Evolutionary conservation across 805 yeast genomes (phyloP).

Genomic region (Ogataea naganishii): DNA sequence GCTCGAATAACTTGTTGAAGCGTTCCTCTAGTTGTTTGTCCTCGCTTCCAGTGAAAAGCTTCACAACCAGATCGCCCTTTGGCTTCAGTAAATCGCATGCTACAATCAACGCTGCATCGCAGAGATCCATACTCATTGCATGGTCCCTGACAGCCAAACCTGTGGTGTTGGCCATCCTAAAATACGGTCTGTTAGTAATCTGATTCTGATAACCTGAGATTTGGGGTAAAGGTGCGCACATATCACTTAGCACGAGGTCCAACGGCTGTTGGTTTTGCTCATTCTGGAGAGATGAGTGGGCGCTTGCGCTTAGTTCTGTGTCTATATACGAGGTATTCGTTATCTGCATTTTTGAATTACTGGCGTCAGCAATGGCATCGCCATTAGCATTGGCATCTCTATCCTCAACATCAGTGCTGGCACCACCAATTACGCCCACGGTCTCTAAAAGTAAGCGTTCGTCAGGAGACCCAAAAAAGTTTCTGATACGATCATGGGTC

Average conservation of each 20-base stretch:
- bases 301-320: too few species aligned
- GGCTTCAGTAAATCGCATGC: constrained; percentile 62
- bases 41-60: constrained; percentile 77
- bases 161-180: constrained; percentile 90
- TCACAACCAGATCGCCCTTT: constrained; percentile 72
- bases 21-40: constrained; percentile 56
- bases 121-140: constrained; percentile 75
- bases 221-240: constrained; percentile 65
- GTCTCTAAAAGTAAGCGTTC: too few species aligned
- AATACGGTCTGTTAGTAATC: constrained; percentile 70
- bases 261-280: constrained; percentile 29
- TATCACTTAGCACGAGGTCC: constrained; percentile 70
- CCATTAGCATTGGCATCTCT: too few species aligned
- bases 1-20: constrained; percentile 47
- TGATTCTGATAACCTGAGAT: constrained; percentile 42
- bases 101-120: constrained; percentile 82
- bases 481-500: constrained; percentile 50
- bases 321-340: too few species aligned
- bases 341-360: too few species aligned
- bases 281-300: too few species aligned
- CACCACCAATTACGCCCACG: too few species aligned
- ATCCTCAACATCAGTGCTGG: too few species aligned
- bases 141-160: constrained; percentile 82
- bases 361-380: too few species aligned
- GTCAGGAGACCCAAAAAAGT: constrained; percentile 32